phyloP scores from a whole-genome alignment of 441 rosid genomes.

The Eruca vesicaria region DNA sequence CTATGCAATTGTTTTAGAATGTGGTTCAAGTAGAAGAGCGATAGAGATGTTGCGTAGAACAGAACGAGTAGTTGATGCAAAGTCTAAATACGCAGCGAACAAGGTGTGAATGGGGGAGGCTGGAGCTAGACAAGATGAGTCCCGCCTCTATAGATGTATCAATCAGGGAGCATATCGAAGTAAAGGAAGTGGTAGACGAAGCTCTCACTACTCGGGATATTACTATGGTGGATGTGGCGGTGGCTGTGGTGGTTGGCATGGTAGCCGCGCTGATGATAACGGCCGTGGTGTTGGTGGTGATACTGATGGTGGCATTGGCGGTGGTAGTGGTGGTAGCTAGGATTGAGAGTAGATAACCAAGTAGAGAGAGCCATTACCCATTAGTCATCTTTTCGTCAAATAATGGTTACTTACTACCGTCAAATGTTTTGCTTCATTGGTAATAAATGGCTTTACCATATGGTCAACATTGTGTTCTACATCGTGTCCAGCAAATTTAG shows the following conservation, averaged over 20 bases:
- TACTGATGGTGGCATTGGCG: not conserved
- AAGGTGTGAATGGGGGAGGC: not conserved
- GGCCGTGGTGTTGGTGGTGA: not conserved
- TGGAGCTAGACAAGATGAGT: not conserved
- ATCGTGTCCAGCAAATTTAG: not conserved
- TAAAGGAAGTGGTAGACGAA: not conserved
- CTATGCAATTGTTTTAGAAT: too few relatives aligned
- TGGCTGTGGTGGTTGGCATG: not conserved
- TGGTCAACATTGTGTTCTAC: not conserved
- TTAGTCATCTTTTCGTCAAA: not conserved
- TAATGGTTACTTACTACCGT: too few relatives aligned
- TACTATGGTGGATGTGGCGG: not conserved
- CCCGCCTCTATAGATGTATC: not conserved
- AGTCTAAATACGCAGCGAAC: too few relatives aligned
- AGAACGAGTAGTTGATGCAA: not conserved
- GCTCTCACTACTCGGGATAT: not conserved
- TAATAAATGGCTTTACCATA: not conserved
- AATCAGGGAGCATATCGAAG: not conserved
- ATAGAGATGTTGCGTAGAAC: constrained; percentile 9
- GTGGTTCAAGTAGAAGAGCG: not conserved
- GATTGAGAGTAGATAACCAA: not conserved
- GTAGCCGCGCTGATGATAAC: not conserved
- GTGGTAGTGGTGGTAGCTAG: not conserved
- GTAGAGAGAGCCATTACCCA: not conserved
- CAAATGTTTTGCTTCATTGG: not conserved